A percentile compares a stretch with the other conserved stretches of the same genome.
Evolutionary conservation across 2,329 filamentous ascomycete genomes (phyloP).

Genomic region (Colletotrichum incanum): DNA sequence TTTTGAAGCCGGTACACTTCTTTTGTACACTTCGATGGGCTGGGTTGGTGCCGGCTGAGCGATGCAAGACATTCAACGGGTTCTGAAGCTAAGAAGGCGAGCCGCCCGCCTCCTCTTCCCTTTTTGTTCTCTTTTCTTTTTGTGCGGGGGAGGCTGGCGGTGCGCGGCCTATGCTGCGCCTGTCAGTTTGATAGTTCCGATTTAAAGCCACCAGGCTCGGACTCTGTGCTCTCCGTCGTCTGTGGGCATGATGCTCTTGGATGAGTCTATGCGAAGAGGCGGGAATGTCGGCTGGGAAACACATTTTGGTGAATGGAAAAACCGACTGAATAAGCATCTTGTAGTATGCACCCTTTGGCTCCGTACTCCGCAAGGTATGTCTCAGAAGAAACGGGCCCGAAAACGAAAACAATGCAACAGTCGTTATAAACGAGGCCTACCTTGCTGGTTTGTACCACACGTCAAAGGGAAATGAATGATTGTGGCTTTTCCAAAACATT

Average conservation of each 20-base stretch:
- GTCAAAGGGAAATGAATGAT: background rate
- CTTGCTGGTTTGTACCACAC: background rate
- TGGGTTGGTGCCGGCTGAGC: slow-evolving; percentile 2
- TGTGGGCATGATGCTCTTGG: background rate
- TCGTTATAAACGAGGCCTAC: background rate
- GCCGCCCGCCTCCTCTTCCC: background rate
- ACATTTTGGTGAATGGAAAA: slow-evolving; percentile 5
- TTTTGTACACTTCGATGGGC: background rate
- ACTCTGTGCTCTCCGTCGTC: slow-evolving; percentile 10
- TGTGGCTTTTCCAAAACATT: background rate
- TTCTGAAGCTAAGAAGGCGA: background rate
- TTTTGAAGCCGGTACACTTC: background rate
- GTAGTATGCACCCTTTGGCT: background rate
- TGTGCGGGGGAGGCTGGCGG: slow-evolving; percentile 9
- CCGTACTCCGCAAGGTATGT: background rate
- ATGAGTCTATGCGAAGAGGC: background rate
- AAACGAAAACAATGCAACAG: slow-evolving; percentile 31
- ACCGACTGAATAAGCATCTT: background rate
- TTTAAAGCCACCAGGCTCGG: slow-evolving; percentile 8
- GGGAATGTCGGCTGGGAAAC: slow-evolving; percentile 8
- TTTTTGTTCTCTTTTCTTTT: background rate
- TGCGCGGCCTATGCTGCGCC: slow-evolving; percentile 3
- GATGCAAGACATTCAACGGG: slow-evolving; percentile 19
- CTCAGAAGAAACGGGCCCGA: slow-evolving; percentile 32
- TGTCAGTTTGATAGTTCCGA: slow-evolving; percentile 26